Evolutionary conservation across 2,329 filamentous ascomycete genomes (phyloP).

Genomic region (Onygenales sp.): DNA sequence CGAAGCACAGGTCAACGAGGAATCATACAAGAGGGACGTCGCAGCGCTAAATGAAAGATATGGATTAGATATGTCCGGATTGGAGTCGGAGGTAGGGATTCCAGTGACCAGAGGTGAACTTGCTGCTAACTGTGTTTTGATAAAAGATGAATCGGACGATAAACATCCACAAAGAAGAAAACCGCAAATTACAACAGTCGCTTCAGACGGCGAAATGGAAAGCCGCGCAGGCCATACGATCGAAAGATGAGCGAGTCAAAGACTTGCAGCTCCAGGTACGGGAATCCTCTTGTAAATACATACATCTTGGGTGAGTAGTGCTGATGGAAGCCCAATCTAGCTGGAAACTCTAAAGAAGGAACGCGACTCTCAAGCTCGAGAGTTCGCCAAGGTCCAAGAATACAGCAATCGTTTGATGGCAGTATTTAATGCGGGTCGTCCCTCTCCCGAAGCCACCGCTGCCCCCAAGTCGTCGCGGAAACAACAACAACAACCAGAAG

Average conservation of each 20-base stretch:
- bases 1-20: conserved; percentile 15
- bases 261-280: conserved; percentile 3
- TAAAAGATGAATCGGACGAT: conserved; percentile 11
- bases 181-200: conserved; percentile 15
- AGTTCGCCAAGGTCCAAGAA: conserved; percentile 31
- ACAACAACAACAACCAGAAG: not conserved
- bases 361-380: conserved; percentile 26
- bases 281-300: not conserved
- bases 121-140: not conserved
- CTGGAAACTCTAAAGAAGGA: conserved; percentile 7
- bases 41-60: conserved; percentile 15
- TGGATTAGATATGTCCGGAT: conserved; percentile 13
- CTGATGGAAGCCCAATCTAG: not conserved
- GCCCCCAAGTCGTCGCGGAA: not conserved
- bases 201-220: conserved; percentile 18
- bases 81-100: conserved; percentile 16
- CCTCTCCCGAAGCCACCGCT: not conserved
- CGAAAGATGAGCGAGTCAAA: conserved; percentile 21
- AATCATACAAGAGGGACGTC: conserved; percentile 13
- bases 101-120: not conserved
- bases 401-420: conserved; percentile 29
- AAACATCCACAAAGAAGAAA: conserved; percentile 17
- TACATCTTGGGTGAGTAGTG: not conserved
- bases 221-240: conserved; percentile 20
- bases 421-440: conserved; percentile 11